Evolutionary conservation across 192 early-diverging fungal genomes (phyloP), one percentile per base, ranked within the genome.

Genomic region (Backusella sp.): DNA sequence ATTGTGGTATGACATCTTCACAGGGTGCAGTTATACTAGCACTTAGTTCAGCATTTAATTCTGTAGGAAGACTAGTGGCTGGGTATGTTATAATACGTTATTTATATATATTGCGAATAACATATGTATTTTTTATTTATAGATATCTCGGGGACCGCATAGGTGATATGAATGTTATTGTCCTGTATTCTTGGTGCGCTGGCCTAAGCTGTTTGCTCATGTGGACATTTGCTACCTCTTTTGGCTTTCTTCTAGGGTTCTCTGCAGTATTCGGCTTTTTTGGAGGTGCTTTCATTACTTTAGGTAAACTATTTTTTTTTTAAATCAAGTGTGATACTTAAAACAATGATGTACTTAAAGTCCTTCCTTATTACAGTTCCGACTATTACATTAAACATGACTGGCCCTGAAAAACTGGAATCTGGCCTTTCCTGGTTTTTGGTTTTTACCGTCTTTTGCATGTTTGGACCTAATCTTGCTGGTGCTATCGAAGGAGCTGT

Each of bases 161-260:
- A 34, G 82, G 82, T 7, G 71, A 77, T 8, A 35, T 83, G 37
- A 79, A 83, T 68, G 76, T 70, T 42, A 75, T 73, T 35, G 70
- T 83, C 9, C 17, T 80, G n/a, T 76, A 76, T 36, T 75, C 75
- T 30, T 19, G 77, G 9, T 52, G 77, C 5, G 66, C 75, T 52
- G 82, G 78, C 7, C 15, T 75, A 21, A 59, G 52, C 21, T 66
- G 44, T 56, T 56, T 77, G 1, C 28, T 77, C 17, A 66, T 83
- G n/a, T 83, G 82, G 82, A 66, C 68, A 3, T 80, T 77, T 75
- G 82, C 79, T 8, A 74, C 37, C 32, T 78, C 35, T 59, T 77
- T 68, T 76, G 79, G 52, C 44, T 53, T 30, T 30, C 78, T 42
- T 77, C 75, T 75, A 34, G 73, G 44, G 30, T 75, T 53, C 56